Conservation (phyloP, 495 filamentous ascomycete species). For the Aspergillus carlsbadensis region DNA sequence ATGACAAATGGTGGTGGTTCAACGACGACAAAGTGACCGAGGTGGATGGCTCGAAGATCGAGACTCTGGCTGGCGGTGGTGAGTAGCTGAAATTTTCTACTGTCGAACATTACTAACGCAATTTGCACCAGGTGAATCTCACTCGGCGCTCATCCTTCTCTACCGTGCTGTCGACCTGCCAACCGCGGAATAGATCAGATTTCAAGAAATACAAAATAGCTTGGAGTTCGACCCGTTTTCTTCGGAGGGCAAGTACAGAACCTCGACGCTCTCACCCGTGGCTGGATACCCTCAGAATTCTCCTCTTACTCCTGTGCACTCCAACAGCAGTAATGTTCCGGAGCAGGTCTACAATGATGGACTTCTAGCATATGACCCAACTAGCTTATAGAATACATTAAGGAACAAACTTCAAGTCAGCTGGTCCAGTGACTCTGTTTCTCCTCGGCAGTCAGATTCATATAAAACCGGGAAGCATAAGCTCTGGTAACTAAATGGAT, state of each 20-base stretch:
- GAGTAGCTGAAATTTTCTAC: conserved; percentile 28
- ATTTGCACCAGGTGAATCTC: conserved; percentile 66
- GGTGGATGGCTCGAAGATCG: conserved; percentile 87
- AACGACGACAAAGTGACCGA: conserved; percentile 97
- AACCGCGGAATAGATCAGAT: conserved; percentile 40
- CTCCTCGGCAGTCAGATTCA: no score
- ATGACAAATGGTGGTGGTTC: conserved; percentile 99
- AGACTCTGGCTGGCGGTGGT: conserved; percentile 86
- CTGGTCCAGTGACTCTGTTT: no score
- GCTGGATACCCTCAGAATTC: no score
- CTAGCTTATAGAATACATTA: no score
- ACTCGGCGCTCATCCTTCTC: conserved; percentile 89
- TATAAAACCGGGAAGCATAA: no score
- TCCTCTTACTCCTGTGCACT: no score
- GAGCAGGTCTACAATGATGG: no score
- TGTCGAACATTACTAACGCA: background rate
- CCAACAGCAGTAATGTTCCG: background rate
- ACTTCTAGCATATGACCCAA: no score
- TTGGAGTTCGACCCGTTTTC: no score
- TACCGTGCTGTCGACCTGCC: conserved; percentile 80
- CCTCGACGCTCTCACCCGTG: no score
- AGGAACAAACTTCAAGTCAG: no score
- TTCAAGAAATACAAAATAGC: background rate
- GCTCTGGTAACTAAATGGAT: background rate
- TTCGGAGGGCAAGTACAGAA: no score